Evolutionary conservation across 805 yeast species (phyloP).

Genomic region (Pichia californica): DNA sequence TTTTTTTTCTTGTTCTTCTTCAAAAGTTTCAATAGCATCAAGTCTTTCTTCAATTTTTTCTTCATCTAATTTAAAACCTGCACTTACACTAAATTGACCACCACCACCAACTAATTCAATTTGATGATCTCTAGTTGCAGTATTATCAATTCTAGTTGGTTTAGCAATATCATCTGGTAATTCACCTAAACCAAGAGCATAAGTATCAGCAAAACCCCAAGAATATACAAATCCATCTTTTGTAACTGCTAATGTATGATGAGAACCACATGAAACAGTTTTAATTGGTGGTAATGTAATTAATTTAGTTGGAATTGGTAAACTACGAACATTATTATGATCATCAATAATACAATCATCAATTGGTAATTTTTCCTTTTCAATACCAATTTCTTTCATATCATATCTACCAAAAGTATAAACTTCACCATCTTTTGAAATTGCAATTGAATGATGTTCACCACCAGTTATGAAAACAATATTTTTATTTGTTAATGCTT

Average conservation of each 20-base stretch:
- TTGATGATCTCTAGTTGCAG: constrained; percentile 80
- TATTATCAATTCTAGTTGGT: constrained; percentile 87
- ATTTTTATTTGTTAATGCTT: constrained; percentile 51
- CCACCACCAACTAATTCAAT: constrained; percentile 82
- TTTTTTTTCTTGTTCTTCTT: constrained; percentile 21
- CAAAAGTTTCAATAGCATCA: constrained; percentile 47
- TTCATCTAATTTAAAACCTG: constrained; percentile 59
- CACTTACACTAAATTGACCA: constrained; percentile 91
- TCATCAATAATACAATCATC: constrained; percentile 66
- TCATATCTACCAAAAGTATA: constrained; percentile 88
- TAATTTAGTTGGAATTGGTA: constrained; percentile 78
- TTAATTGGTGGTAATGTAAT: constrained; percentile 50
- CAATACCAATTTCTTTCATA: constrained; percentile 87
- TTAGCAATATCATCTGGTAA: constrained; percentile 79
- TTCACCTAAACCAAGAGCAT: constrained; percentile 87
- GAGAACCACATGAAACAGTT: constrained; percentile 76
- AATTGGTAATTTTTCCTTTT: constrained; percentile 58
- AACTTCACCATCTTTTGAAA: constrained; percentile 65
- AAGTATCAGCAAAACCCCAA: constrained; percentile 98
- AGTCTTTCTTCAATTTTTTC: constrained; percentile 44
- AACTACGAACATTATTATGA: constrained; percentile 73
- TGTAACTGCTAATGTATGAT: constrained; percentile 84
- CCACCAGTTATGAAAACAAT: constrained; percentile 77
- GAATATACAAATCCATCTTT: constrained; percentile 80
- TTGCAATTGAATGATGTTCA: constrained; percentile 85